Percentiles rank a stretch among this genome's conserved stretches.
These are phyloP conservation scores for Ulmus americana DNA, from an alignment of 331 rosid species.

Conservation along the genomic window DNA sequence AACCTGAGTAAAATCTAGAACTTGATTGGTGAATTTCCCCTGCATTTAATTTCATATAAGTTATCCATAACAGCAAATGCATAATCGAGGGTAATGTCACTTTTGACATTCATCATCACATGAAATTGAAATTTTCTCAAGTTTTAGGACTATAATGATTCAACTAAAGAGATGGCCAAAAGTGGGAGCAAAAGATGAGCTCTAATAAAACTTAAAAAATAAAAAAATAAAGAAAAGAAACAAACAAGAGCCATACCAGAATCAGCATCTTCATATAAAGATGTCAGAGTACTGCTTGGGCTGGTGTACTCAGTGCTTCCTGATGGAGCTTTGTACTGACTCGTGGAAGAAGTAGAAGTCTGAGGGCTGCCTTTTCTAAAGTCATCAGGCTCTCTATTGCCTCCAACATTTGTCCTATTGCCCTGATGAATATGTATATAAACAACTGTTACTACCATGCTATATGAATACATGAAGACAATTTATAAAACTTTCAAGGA, in stretches of 20 bases:
- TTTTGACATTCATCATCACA: neutral
- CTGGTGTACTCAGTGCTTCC: conserved; percentile 59
- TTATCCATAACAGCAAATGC: conserved; percentile 1
- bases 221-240: conserved; percentile 5
- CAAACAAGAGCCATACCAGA: conserved; percentile 39
- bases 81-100: neutral
- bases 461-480: neutral
- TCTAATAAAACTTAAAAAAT: conserved; percentile 16
- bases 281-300: conserved; percentile 55
- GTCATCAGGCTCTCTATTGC: conserved; percentile 46
- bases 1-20: conserved; percentile 36
- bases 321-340: conserved; percentile 44
- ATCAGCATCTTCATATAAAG: conserved; percentile 81
- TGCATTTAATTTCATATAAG: conserved; percentile 23
- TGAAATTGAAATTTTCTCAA: neutral
- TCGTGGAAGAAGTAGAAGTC: conserved; percentile 43
- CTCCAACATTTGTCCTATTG: conserved; percentile 58
- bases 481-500: neutral
- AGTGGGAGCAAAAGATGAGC: conserved; percentile 5
- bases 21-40: conserved; percentile 50
- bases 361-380: conserved; percentile 40
- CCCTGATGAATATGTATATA: conserved; percentile 39
- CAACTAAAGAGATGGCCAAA: conserved; percentile 10
- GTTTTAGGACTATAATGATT: neutral
- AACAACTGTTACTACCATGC: neutral